Base-by-base conservation (phyloP, 2,329 filamentous ascomycete species). In the Bertia moriformis region DNA sequence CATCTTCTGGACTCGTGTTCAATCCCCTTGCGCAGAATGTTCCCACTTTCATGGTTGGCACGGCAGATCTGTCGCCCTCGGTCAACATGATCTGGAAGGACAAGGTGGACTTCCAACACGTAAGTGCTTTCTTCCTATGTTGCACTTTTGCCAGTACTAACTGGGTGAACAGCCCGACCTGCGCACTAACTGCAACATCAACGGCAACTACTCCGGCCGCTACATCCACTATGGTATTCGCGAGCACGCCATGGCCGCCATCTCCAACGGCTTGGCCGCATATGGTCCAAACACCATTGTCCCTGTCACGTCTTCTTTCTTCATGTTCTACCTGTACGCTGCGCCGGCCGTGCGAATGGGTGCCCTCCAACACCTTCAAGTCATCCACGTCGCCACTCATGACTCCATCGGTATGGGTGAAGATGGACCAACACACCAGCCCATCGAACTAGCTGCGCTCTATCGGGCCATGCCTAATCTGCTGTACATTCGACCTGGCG, bases 401-500 rank as follows among this genome's bases (percentile, higher is more conserved):
- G 73, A 78, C 54, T 67, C 62, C 4, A 70, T 77, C 36, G 73
- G 66, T 15, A 69, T 62, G 27, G 73, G 74, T 1, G 67, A 78
- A 44, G 67, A 78, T 44, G 73, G 73, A 0, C 73, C 72, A 0
- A 78, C 73, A 0, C 73, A 78, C 45, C 73, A 78, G 49, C 73
- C 73, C 2, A 66, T 78, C 19, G 73, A 66, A 24, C 57, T 78
- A 0, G 64, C 67, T 7, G 53, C 64, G 0, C 56, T 78, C 2
- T 78, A 72, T 50, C 67, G 74, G 3, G 66, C 72, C 18, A 78
- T 78, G 72, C 73, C 73, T 0, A 76, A 77, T 42, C 44, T 78
- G 0, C 54, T 70, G 1, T 77, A 76, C 49, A 72, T 78, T 40
- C 67, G 73, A 0, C 73, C 73, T 0, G 62, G 63, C 37, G 73